Percentiles rank a stretch among this genome's conserved stretches.
Evolutionary conservation across 2,329 filamentous ascomycete species (phyloP).

Genomic region (Fusarium zealandicum): DNA sequence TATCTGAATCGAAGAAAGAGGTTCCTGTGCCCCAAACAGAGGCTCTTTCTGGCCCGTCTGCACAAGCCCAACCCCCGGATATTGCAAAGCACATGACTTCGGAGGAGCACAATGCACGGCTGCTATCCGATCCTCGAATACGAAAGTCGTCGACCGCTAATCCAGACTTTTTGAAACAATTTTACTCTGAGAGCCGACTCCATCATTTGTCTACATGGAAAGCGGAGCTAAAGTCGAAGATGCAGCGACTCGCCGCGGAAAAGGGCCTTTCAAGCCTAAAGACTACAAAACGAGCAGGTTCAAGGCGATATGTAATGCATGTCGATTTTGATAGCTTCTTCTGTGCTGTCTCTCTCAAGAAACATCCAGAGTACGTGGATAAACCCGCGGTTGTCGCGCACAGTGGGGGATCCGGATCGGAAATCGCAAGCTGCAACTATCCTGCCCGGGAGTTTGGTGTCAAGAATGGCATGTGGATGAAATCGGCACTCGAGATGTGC

Average conservation of each 20-base stretch:
- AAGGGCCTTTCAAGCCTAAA: slow-evolving; percentile 58
- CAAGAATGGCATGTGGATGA: slow-evolving; percentile 99
- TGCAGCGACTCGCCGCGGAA: slow-evolving; percentile 81
- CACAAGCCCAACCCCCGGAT: slow-evolving; percentile 13
- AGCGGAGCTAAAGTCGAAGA: slow-evolving; percentile 85
- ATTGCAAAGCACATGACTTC: slow-evolving; percentile 75
- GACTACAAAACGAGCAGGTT: slow-evolving; percentile 63
- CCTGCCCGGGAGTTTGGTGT: slow-evolving; percentile 84
- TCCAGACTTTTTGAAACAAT: slow-evolving; percentile 91
- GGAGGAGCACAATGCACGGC: slow-evolving; percentile 88
- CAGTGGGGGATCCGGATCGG: slow-evolving; percentile 81
- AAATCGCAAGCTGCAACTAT: slow-evolving; percentile 98
- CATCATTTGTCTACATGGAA: slow-evolving; percentile 98
- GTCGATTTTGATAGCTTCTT: slow-evolving; percentile 99
- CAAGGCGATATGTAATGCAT: slow-evolving; percentile 85
- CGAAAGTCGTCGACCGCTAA: slow-evolving; percentile 91
- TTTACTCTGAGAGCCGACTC: slow-evolving; percentile 91
- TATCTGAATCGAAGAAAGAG: neutral
- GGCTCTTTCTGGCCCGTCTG: neutral
- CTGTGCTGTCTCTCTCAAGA: slow-evolving; percentile 86
- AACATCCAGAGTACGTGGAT: slow-evolving; percentile 74
- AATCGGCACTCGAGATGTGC: slow-evolving; percentile 81
- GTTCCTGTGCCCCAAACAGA: neutral
- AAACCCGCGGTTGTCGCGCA: slow-evolving; percentile 92
- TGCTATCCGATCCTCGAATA: slow-evolving; percentile 84